phyloP scores from a whole-genome alignment of 1,139 yeast genomes.

The Yamadazyma pseudoaaseri region DNA sequence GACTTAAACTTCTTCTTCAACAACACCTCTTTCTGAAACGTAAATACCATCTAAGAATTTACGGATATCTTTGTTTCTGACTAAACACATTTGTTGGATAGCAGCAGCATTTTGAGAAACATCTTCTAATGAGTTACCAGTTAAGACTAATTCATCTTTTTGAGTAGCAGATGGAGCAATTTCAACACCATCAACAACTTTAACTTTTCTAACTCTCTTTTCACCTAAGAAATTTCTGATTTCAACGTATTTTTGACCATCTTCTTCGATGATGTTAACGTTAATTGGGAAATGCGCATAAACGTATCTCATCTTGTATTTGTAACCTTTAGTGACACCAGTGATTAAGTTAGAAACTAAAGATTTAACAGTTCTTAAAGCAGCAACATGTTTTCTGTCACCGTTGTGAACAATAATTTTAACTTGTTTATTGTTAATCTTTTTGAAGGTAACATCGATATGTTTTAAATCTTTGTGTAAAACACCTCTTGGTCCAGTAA shows the following conservation, averaged over 20 bases:
- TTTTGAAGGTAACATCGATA: slow-evolving; percentile 88
- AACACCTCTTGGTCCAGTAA: slow-evolving; percentile 98
- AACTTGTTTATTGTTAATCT: slow-evolving; percentile 69
- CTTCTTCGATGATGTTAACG: slow-evolving; percentile 80
- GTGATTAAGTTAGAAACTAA: slow-evolving; percentile 90
- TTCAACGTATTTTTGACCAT: slow-evolving; percentile 78
- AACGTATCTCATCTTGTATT: slow-evolving; percentile 99
- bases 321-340: slow-evolving; percentile 99
- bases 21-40: slow-evolving; percentile 93
- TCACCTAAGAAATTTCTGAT: slow-evolving; percentile 99
- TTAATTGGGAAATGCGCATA: slow-evolving; percentile 99
- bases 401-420: slow-evolving; percentile 96
- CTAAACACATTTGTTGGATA: slow-evolving; percentile 97
- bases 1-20: slow-evolving; percentile 63
- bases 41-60: slow-evolving; percentile 99
- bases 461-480: slow-evolving; percentile 90
- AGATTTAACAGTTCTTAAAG: slow-evolving; percentile 98
- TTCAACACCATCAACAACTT: slow-evolving; percentile 85
- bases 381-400: slow-evolving; percentile 99
- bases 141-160: slow-evolving; percentile 91
- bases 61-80: slow-evolving; percentile 99
- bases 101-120: slow-evolving; percentile 99
- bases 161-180: slow-evolving; percentile 77
- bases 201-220: slow-evolving; percentile 88
- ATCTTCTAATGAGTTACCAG: slow-evolving; percentile 97